phyloP scores from a whole-genome alignment of 345 rosid genomes.

The Eucalyptus caleyi region DNA sequence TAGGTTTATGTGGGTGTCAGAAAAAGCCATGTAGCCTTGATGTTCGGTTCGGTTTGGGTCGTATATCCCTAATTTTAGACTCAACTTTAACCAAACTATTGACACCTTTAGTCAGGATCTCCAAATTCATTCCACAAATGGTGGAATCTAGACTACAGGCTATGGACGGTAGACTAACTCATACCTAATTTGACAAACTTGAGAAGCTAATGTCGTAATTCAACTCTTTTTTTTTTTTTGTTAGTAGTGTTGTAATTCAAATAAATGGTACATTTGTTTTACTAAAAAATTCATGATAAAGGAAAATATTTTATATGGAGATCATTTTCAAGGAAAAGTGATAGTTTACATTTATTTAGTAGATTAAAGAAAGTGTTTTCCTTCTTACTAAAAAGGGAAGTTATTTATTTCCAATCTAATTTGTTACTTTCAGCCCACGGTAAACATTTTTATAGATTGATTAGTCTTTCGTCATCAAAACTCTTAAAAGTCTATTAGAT shows the following conservation, averaged over 20 bases:
- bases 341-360: no score
- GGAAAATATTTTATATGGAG: no score
- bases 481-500: no score
- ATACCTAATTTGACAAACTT: background rate
- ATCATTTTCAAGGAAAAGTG: background rate
- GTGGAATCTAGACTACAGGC: background rate
- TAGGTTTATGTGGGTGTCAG: background rate
- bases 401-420: no score
- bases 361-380: background rate
- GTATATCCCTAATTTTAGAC: background rate
- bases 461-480: no score
- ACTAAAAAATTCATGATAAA: background rate
- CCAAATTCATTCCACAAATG: background rate
- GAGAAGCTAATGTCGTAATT: background rate
- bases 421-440: background rate
- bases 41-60: background rate
- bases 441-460: no score
- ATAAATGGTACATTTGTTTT: no score
- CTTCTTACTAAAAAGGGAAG: background rate
- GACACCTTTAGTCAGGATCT: background rate
- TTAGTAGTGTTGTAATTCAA: background rate
- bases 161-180: background rate
- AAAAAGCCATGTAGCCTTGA: background rate
- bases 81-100: rapidly evolving
- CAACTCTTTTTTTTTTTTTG: background rate